Base-by-base conservation (phyloP, 23 red algal species). In the Gracilaria caudata region DNA sequence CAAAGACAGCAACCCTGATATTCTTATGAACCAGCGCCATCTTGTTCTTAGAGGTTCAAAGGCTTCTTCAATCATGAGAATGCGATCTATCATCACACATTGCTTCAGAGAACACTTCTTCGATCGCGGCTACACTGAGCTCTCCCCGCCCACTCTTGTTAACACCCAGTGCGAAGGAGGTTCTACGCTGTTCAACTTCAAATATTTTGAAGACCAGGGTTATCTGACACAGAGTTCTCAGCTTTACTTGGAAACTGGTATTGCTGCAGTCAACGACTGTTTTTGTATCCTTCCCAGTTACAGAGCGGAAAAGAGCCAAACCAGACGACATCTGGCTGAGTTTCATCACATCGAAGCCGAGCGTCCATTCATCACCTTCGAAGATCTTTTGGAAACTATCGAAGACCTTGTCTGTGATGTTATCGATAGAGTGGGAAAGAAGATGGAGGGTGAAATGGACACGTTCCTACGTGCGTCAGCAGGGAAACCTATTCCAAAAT, bases 271-370 rank as follows among this genome's bases (percentile, higher is more conserved):
- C 5, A 90, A 90, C 33, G 96, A 98, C 80, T 95, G 92, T 54
- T 98, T 95, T 64, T 98, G 96, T 73, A 93, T 98, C 45, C 82
- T 98, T 28, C 96, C 96, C 17, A 90, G 83, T 55, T 98, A 98
- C 60, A 92, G 96, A 17, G 96, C 96, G 3, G 96, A 98, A 26
- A 92, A 93, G 70, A 92, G 87, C 29, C 84, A 82, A 19, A 98
- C 96, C 33, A 84, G 96, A 21, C 84, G 96, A 43, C 96, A 98
- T 79, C 77, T 98, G n/a, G 88, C 96, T 25, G 96, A 98, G 75
- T 98, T 98, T 93, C 96, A 98, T 87, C 96, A 98, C 51, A 75
- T 98, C 0, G 96, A 98, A 58, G 96, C 96, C 7, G 96, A 98
- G 65, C 90, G 86, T 56, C 92, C 96, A n/a, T 95, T 95, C 51